phyloP scores from a whole-genome alignment of 371 early-diverging fungal genomes.

The Rhizopus stolonifer region DNA sequence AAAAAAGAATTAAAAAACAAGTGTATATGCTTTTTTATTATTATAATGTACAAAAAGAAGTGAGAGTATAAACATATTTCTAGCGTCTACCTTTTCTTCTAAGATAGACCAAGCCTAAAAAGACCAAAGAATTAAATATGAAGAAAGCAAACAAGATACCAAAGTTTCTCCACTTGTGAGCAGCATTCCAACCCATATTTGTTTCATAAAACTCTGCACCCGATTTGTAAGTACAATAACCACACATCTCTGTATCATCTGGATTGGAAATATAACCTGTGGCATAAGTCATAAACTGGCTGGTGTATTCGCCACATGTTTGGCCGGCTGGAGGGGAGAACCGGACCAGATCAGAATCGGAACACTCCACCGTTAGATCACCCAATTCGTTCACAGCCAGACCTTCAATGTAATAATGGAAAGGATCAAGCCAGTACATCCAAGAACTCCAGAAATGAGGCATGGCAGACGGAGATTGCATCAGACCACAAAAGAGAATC shows the following conservation, averaged over 20 bases:
- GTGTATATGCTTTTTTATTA: not conserved
- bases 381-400: slow-evolving; percentile 62
- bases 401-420: slow-evolving; percentile 71
- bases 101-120: slow-evolving; percentile 21
- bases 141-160: slow-evolving; percentile 55
- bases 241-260: slow-evolving; percentile 39
- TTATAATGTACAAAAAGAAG: not conserved
- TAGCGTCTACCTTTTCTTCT: slow-evolving; percentile 27
- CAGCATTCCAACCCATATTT: slow-evolving; percentile 25
- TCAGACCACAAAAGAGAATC: slow-evolving; percentile 62
- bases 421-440: slow-evolving; percentile 72
- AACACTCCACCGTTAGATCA: slow-evolving; percentile 45
- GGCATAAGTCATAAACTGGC: slow-evolving; percentile 40
- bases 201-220: slow-evolving; percentile 55
- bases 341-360: slow-evolving; percentile 33
- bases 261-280: slow-evolving; percentile 60
- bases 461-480: slow-evolving; percentile 56
- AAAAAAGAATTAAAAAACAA: too few species aligned
- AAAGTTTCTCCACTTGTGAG: slow-evolving; percentile 67
- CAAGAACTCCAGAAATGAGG: slow-evolving; percentile 68
- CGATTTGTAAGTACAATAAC: slow-evolving; percentile 56
- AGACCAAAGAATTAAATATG: slow-evolving; percentile 44
- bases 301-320: slow-evolving; percentile 59
- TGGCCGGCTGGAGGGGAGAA: slow-evolving; percentile 55
- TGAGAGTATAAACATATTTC: not conserved